phyloP scores from a whole-genome alignment of 2,329 filamentous ascomycete genomes.

The Neofusicoccum umdonicola region DNA sequence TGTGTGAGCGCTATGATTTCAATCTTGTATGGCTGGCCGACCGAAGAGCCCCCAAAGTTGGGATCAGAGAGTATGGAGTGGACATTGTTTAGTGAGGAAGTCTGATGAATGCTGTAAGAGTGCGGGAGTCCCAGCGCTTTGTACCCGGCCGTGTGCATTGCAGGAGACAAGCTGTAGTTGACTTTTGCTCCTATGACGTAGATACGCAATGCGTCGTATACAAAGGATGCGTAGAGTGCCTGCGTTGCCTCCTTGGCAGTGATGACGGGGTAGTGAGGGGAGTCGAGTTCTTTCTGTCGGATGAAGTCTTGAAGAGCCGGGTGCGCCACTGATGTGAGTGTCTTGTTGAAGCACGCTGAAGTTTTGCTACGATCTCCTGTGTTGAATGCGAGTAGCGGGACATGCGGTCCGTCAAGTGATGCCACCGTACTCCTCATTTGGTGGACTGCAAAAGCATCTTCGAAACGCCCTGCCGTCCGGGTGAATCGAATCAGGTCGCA shows the following conservation, averaged over 20 bases:
- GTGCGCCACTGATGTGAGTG: constrained; percentile 61
- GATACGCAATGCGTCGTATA: constrained; percentile 67
- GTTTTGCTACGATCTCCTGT: constrained; percentile 61
- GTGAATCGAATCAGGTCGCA: constrained; percentile 64
- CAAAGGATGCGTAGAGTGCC: constrained; percentile 64
- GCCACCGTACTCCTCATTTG: constrained; percentile 53
- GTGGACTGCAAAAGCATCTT: constrained; percentile 63
- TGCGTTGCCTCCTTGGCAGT: constrained; percentile 64
- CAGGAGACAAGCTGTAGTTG: constrained; percentile 70
- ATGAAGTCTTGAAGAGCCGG: neutral
- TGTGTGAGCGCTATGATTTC: constrained; percentile 65
- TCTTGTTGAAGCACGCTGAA: constrained; percentile 65
- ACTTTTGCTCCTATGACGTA: constrained; percentile 73
- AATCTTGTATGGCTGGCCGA: constrained; percentile 73
- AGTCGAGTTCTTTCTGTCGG: neutral
- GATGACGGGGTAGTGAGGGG: constrained; percentile 42
- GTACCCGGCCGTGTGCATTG: constrained; percentile 74
- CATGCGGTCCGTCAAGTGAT: constrained; percentile 40
- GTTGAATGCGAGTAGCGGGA: constrained; percentile 64
- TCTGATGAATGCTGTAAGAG: constrained; percentile 63
- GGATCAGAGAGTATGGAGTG: constrained; percentile 62
- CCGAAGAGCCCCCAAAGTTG: constrained; percentile 68
- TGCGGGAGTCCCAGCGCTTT: constrained; percentile 67
- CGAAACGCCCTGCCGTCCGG: constrained; percentile 55
- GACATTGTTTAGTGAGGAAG: constrained; percentile 61